Evolutionary conservation across 176 grass and related monocot genomes (phyloP), one percentile per base, ranked within the genome.

Genomic region (Carex kokanica): DNA sequence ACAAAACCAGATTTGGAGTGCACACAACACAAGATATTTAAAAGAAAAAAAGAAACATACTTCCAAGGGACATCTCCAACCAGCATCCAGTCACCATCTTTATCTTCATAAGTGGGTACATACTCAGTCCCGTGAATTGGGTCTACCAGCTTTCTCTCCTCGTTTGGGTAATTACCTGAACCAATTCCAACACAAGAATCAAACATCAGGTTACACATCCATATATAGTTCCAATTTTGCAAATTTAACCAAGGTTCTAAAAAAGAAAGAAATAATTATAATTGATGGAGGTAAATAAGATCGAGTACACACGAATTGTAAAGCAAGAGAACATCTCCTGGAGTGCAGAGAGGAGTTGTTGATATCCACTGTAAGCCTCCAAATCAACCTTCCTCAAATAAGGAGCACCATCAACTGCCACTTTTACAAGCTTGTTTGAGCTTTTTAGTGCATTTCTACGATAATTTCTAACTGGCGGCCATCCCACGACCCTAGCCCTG

Each of bases 51-150:
- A 73, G 40, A 84, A 70, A 85, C 89, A 92, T 89, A 99, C 97
- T 95, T 99, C 97, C 97, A 99, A 6, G 97, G 97, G 36, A 99
- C 97, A 81, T 99, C 97, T 52, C 97, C 97, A 63, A 93, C 89
- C 55, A 99, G 97, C 97, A 99, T 99, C 97, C 93, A 99, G 69
- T 99, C 97, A 14, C 93, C 89, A 64, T 99, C 97, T 87, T 99
- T 99, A 90, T 99, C 97, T 91, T 99, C 97, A 66, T 99, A 99
- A 25, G 97, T 99, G 9, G 97, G 97, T 59, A 95, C 89, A 74
- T 96, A 99, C 88, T 96, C 91, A 57, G 93, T 95, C 77, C 93
- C 97, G 31, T 93, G 92, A 85, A 92, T 86, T 0, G 89, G 88
- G 77, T 93, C 97, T 56, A 99, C 93, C 64, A 95, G 86, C 84